Evolutionary conservation across 768 basidiomycete genomes (phyloP).

Genomic region (Tubosaeta sp.): DNA sequence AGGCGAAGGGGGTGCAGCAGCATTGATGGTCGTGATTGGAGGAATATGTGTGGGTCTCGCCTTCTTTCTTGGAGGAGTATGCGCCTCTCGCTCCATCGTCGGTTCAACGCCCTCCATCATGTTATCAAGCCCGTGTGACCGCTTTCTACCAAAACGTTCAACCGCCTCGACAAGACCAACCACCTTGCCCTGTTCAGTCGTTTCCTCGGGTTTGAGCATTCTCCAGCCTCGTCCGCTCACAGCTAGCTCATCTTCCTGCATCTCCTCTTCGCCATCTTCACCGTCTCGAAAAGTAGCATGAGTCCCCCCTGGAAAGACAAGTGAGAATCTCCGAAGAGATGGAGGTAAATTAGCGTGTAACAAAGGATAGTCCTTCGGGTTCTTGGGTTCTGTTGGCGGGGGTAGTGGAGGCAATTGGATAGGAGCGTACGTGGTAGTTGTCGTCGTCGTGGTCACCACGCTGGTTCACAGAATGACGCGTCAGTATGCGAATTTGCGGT

Average conservation of each 20-base stretch:
- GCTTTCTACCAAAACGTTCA: constrained; percentile 69
- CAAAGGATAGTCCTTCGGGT: constrained; percentile 77
- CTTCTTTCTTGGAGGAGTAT: constrained; percentile 69
- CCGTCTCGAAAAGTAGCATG: constrained; percentile 78
- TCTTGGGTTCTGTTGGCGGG: constrained; percentile 64
- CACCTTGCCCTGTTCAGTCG: constrained; percentile 42
- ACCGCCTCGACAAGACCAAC: constrained; percentile 76
- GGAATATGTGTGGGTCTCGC: constrained; percentile 58
- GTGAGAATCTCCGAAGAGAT: constrained; percentile 68
- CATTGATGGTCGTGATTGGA: constrained; percentile 60
- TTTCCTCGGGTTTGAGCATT: constrained; percentile 67
- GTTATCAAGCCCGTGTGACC: constrained; percentile 49
- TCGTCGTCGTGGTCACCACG: constrained; percentile 88
- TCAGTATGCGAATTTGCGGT: constrained; percentile 10
- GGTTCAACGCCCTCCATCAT: constrained; percentile 76
- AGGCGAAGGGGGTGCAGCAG: constrained; percentile 79
- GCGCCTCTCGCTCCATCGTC: constrained; percentile 41
- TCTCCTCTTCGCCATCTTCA: constrained; percentile 56
- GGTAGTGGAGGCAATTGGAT: constrained; percentile 76
- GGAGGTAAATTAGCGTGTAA: constrained; percentile 70
- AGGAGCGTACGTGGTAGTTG: constrained; percentile 87
- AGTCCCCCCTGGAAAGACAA: constrained; percentile 77
- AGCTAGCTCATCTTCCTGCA: constrained; percentile 67
- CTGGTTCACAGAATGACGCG: constrained; percentile 38
- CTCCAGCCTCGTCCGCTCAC: constrained; percentile 69